Evolutionary conservation across 2,329 filamentous ascomycete species (phyloP).

Genomic region (Alternaria sp.): DNA sequence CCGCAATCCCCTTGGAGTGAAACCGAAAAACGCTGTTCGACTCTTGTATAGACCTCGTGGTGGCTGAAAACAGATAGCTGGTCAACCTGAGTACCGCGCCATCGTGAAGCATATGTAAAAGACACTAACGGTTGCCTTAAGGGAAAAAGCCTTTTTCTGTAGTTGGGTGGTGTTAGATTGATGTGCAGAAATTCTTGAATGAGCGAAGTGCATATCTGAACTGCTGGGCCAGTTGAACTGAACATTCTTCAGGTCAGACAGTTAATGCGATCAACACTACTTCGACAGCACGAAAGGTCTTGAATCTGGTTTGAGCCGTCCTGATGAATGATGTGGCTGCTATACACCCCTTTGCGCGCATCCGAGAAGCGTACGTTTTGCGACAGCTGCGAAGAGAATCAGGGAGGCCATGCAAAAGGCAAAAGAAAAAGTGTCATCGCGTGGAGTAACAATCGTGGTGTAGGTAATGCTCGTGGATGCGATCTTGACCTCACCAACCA

Average conservation of each 20-base stretch:
- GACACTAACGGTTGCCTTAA: no score
- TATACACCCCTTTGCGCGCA: background rate
- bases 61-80: no score
- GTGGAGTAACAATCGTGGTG: background rate
- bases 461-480: background rate
- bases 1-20: background rate
- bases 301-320: background rate
- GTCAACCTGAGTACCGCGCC: background rate
- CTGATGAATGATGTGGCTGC: background rate
- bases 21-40: rapidly evolving
- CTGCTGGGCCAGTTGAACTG: no score
- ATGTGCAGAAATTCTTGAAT: rapidly evolving
- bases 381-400: background rate
- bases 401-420: background rate
- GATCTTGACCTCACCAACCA: background rate
- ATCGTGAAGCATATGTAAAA: background rate
- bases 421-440: background rate
- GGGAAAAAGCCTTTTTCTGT: no score
- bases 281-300: background rate
- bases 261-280: background rate
- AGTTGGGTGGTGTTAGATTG: no score
- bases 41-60: background rate
- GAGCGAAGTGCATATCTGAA: background rate
- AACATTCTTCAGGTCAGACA: background rate
- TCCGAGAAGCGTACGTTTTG: background rate